These are phyloP conservation scores for Perkinsus olseni DNA, from an alignment of 169 alveolate genomes.

Conservation along the genomic window DNA sequence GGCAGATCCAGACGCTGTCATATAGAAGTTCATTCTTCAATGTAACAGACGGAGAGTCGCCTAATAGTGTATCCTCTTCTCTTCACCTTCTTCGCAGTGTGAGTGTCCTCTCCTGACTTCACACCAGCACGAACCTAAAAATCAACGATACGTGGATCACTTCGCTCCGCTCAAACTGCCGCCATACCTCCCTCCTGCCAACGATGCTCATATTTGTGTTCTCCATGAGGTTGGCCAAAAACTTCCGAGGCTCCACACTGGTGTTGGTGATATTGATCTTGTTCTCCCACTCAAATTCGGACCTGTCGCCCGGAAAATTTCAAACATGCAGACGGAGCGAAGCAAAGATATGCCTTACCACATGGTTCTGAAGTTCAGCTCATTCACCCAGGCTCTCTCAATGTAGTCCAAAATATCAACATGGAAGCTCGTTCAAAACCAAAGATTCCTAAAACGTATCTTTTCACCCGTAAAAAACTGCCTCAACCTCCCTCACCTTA, in stretches of 20 bases:
- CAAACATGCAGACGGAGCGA: background rate
- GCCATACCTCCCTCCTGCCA: conserved; percentile 8
- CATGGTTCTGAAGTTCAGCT: conserved; percentile 63
- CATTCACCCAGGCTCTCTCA: conserved; percentile 57
- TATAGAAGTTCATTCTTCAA: no score
- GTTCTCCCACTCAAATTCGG: conserved; percentile 89
- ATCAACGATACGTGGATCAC: background rate
- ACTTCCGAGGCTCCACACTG: background rate
- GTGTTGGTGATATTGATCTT: conserved; percentile 52
- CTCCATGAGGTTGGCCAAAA: conserved; percentile 17
- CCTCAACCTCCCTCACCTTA: background rate
- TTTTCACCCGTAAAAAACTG: background rate
- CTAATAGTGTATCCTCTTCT: no score
- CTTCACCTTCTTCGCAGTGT: background rate
- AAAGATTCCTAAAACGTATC: conserved; percentile 37
- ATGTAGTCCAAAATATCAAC: conserved; percentile 74
- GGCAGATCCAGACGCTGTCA: no score
- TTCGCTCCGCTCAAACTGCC: background rate
- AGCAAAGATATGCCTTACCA: conserved; percentile 43
- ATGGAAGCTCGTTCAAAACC: conserved; percentile 65
- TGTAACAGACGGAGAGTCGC: no score
- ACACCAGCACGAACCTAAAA: background rate
- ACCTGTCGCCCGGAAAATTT: conserved; percentile 8
- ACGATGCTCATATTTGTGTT: conserved; percentile 31
- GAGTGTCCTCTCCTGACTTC: background rate